Percentiles rank a stretch among this genome's conserved stretches.
Conservation (phyloP, 2,329 filamentous ascomycete species). For the Pseudopithomyces chartarum region DNA sequence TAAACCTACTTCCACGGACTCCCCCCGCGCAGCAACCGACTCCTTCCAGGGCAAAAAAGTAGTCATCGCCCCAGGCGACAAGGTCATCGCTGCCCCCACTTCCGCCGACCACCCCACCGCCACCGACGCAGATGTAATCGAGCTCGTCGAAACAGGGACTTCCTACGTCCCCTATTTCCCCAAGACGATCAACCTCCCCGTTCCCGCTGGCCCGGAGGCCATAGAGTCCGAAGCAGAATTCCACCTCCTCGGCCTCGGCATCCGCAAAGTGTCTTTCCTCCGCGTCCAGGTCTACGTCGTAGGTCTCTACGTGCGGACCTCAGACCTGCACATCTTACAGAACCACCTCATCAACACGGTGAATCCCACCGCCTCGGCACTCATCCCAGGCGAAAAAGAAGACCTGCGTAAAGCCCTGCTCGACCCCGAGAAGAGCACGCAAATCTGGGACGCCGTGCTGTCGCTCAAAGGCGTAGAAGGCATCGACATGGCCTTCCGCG, state of each 20-base stretch:
- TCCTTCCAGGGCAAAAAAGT: constrained; percentile 61
- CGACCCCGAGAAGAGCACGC: constrained; percentile 70
- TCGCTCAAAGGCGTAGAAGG: constrained; percentile 52
- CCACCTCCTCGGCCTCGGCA: constrained; percentile 84
- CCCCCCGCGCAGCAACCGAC: constrained; percentile 36
- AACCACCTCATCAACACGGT: constrained; percentile 75
- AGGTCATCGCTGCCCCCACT: constrained; percentile 54
- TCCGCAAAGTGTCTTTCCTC: constrained; percentile 88
- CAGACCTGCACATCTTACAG: constrained; percentile 82
- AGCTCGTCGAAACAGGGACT: constrained; percentile 82
- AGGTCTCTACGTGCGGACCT: constrained; percentile 85
- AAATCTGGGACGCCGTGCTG: constrained; percentile 76
- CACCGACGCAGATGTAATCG: constrained; percentile 60
- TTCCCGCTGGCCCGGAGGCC: constrained; percentile 32
- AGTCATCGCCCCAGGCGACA: constrained; percentile 66
- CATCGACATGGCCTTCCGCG: constrained; percentile 78
- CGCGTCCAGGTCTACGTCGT: constrained; percentile 93
- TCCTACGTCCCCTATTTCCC: constrained; percentile 81
- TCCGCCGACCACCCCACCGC: constrained; percentile 35
- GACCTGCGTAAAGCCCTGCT: constrained; percentile 70
- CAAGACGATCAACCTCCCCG: constrained; percentile 68
- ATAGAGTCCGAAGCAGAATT: constrained; percentile 64
- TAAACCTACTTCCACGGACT: constrained; percentile 34
- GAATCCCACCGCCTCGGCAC: constrained; percentile 77
- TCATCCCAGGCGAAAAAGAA: constrained; percentile 82